Evolutionary conservation across 1,284 basidiomycete genomes (phyloP).

Genomic region (Marasmius tenuissimus): DNA sequence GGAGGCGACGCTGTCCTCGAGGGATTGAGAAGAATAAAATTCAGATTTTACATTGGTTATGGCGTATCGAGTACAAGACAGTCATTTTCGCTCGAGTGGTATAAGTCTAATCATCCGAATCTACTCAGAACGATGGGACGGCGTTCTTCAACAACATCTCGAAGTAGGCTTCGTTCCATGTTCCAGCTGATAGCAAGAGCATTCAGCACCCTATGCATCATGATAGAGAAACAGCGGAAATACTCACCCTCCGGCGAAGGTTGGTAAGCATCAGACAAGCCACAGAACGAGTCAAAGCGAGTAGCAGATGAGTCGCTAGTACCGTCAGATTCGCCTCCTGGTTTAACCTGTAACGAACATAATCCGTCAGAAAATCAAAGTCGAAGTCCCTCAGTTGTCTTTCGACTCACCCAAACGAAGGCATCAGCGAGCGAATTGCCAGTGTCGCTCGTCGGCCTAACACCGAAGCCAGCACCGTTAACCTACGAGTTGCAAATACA

Average conservation of each 20-base stretch:
- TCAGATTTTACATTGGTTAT: no score
- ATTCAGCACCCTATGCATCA: no score
- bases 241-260: conserved; percentile 3
- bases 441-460: conserved; percentile 44
- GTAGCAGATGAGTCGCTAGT: conserved; percentile 45
- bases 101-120: no score
- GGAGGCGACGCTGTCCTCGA: no score
- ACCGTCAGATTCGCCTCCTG: conserved; percentile 51
- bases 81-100: no score
- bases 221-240: no score
- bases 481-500: conserved; percentile 16
- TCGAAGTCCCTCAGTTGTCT: no score
- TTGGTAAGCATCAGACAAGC: conserved; percentile 19
- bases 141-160: conserved; percentile 14
- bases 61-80: no score
- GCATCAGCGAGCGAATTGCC: conserved; percentile 32
- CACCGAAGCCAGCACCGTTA: conserved; percentile 49
- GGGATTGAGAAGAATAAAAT: no score
- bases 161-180: conserved; percentile 15
- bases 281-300: conserved; percentile 45
- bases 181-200: not conserved
- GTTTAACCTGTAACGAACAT: conserved; percentile 39
- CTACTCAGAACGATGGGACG: conserved; percentile 5
- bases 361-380: no score
- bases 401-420: no score